Conservation (phyloP, 306 rosid species). For the Elaeagnus macrophylla region DNA sequence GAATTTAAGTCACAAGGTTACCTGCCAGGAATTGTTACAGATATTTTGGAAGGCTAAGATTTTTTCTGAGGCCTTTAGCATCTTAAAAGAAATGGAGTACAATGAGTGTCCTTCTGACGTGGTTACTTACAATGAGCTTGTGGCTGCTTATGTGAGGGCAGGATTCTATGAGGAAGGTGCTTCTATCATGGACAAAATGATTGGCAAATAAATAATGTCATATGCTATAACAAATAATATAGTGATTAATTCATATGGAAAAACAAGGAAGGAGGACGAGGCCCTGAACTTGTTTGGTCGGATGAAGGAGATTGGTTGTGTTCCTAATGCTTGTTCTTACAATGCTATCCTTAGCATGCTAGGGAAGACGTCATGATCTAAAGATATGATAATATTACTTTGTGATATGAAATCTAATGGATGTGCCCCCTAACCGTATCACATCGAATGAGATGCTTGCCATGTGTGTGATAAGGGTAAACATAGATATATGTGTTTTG, state of each 20-base stretch:
- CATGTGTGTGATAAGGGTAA: conserved; percentile 73
- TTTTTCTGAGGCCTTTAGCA: conserved; percentile 65
- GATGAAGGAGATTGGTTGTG: conserved; percentile 86
- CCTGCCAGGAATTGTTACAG: conserved; percentile 69
- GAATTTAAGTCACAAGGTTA: conserved; percentile 56
- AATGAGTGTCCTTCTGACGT: conserved; percentile 59
- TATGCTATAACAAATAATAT: conserved; percentile 86
- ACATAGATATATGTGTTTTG: conserved; percentile 58
- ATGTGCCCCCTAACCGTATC: conserved; percentile 67
- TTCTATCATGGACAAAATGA: conserved; percentile 65
- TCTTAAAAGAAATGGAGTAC: conserved; percentile 78
- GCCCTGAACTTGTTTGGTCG: conserved; percentile 57
- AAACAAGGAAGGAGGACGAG: conserved; percentile 59
- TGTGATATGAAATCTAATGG: conserved; percentile 75
- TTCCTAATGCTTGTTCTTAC: conserved; percentile 74
- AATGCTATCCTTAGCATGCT: conserved; percentile 67
- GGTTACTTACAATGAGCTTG: conserved; percentile 88
- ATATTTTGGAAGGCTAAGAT: conserved; percentile 84
- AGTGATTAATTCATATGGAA: conserved; percentile 74
- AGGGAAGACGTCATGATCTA: conserved; percentile 59
- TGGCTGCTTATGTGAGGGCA: conserved; percentile 77
- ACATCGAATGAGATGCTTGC: conserved; percentile 95
- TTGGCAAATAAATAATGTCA: conserved; percentile 59
- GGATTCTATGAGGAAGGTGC: conserved; percentile 84
- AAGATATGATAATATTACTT: conserved; percentile 64